Percentiles rank a stretch among this genome's conserved stretches.
Evolutionary conservation across 192 early-diverging fungal species (phyloP).

Genomic region (Haplosporangium gracile): DNA sequence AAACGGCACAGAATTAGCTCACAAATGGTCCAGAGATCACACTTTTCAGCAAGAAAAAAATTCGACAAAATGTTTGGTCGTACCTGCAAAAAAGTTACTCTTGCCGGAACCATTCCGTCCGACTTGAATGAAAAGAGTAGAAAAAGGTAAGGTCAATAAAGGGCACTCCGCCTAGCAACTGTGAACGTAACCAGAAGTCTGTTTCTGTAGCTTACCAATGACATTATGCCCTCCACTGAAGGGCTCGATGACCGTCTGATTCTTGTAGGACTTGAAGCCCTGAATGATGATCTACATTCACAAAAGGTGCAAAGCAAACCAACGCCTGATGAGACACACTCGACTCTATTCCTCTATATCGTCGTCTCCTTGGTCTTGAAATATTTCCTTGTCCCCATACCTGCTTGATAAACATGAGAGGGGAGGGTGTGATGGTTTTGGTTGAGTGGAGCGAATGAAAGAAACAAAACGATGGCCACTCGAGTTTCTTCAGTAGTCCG

Average conservation of each 20-base stretch:
- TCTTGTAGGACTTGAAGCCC: slow-evolving; percentile 99
- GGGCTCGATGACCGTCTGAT: slow-evolving; percentile 93
- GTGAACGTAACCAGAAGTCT: no score
- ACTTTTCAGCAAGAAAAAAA: neutral
- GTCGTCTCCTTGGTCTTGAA: neutral
- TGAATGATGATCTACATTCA: slow-evolving; percentile 87
- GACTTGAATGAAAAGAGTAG: slow-evolving; percentile 61
- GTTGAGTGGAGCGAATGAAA: neutral
- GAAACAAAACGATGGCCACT: neutral
- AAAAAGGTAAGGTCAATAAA: neutral
- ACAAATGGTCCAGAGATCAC: no score
- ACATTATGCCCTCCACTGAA: slow-evolving; percentile 96
- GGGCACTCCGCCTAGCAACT: no score
- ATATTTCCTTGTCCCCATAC: slow-evolving; percentile 1
- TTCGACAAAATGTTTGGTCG: neutral
- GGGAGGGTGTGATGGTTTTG: neutral
- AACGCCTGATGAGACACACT: neutral
- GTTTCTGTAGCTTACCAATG: slow-evolving; percentile 73
- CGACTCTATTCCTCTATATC: neutral
- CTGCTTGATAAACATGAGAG: slow-evolving; percentile 53
- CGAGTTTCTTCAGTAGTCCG: neutral
- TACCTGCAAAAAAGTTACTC: slow-evolving; percentile 97
- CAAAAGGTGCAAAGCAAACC: neutral
- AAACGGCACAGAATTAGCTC: neutral
- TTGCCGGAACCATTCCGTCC: slow-evolving; percentile 98